Conservation (phyloP, 345 rosid species). For the Garcia nutans region DNA sequence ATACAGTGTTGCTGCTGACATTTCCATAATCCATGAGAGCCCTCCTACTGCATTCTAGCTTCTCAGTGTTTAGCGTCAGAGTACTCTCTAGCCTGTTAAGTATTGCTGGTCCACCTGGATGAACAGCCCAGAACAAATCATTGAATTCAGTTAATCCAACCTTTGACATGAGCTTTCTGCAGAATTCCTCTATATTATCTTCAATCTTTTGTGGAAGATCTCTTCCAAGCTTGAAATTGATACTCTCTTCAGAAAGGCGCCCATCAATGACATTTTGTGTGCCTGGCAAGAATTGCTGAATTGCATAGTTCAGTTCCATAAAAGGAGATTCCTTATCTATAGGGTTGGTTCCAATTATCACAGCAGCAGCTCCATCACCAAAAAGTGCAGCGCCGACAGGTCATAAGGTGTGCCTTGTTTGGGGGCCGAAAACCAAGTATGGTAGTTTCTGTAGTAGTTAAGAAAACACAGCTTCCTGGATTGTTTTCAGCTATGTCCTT, state of each 20-base stretch:
- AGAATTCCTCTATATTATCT: constrained; percentile 80
- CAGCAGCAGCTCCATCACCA: constrained; percentile 94
- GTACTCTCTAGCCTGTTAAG: constrained; percentile 69
- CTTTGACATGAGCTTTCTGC: constrained; percentile 60
- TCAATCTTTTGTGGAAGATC: constrained; percentile 90
- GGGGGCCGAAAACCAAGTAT: constrained; percentile 92
- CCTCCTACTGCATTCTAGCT: constrained; percentile 76
- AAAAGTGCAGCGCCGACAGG: constrained; percentile 90
- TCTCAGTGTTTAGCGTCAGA: constrained; percentile 46
- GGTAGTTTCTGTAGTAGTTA: constrained; percentile 89
- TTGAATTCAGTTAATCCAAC: constrained; percentile 51
- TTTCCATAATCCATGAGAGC: constrained; percentile 86
- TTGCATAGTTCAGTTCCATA: constrained; percentile 76
- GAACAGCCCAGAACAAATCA: constrained; percentile 91
- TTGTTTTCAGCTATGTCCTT: constrained; percentile 97
- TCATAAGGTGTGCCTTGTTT: constrained; percentile 75
- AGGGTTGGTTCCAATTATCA: constrained; percentile 69
- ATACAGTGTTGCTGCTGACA: constrained; percentile 79
- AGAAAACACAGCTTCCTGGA: constrained; percentile 76
- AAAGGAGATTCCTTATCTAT: constrained; percentile 59
- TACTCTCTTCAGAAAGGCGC: constrained; percentile 75
- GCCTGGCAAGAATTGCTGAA: constrained; percentile 83
- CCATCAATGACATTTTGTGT: constrained; percentile 83
- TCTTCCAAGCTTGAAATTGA: constrained; percentile 83
- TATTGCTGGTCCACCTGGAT: constrained; percentile 94